A percentile compares a stretch with the other conserved stretches of the same genome.
Conservation (phyloP, 2,329 filamentous ascomycete species). For the Neofusicoccum sp. region DNA sequence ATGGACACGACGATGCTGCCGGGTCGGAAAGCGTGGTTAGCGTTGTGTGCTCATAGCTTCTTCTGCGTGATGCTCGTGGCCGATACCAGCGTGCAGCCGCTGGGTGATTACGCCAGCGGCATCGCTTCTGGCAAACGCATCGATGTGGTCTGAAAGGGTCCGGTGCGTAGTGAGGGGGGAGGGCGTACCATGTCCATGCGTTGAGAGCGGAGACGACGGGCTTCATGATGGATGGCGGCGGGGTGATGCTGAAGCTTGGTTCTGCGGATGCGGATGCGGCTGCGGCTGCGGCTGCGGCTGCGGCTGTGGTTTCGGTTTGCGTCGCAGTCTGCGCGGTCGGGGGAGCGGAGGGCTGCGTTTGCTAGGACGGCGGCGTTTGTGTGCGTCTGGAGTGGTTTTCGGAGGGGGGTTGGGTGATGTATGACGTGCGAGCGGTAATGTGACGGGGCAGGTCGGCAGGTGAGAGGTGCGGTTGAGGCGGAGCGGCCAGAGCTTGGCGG, state of each 20-base stretch:
- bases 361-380: not conserved
- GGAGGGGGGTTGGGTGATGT: not conserved
- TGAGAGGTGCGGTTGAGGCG: not conserved
- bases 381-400: not conserved
- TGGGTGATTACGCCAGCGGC: too few species aligned
- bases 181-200: constrained; percentile 88
- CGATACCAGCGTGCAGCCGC: too few species aligned
- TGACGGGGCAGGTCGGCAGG: not conserved
- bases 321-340: not conserved
- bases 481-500: not conserved
- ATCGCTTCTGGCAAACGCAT: not conserved
- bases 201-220: constrained; percentile 87
- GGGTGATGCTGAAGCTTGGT: not conserved
- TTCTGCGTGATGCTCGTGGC: not conserved
- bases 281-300: not conserved
- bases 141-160: not conserved
- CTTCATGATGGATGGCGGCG: constrained; percentile 66
- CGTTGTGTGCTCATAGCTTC: not conserved
- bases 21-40: not conserved
- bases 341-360: not conserved
- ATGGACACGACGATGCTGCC: constrained; percentile 67
- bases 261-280: not conserved
- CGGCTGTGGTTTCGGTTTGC: too few species aligned
- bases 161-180: constrained; percentile 29
- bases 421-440: not conserved